Percentiles rank a stretch among this genome's conserved stretches.
phyloP scores from a whole-genome alignment of 139 green algal species.

The Edaphochlamys debaryana region DNA sequence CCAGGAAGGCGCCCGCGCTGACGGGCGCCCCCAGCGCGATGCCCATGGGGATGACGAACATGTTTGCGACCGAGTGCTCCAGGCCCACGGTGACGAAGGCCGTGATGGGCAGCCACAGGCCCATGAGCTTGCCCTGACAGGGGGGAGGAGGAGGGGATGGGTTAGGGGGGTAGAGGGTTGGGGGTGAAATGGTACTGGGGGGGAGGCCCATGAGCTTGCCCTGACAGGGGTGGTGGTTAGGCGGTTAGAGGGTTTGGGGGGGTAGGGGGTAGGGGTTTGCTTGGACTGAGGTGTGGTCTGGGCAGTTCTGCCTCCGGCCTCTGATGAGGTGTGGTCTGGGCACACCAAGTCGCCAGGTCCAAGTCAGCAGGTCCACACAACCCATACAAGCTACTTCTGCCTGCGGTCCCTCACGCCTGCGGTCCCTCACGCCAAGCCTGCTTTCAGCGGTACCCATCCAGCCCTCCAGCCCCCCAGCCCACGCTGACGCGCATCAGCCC shows the following conservation, averaged over 20 bases:
- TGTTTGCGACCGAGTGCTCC: conserved; percentile 78
- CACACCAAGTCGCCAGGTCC: too few species aligned
- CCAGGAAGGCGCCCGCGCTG: neutral
- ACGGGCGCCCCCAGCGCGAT: conserved; percentile 36
- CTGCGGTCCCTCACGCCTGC: too few species aligned
- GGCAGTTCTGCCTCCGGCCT: too few species aligned
- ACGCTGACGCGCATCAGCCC: too few species aligned
- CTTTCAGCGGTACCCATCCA: too few species aligned
- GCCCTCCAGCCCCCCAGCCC: too few species aligned
- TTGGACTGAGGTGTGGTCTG: too few species aligned
- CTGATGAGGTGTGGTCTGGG: neutral
- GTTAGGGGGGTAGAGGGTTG: too few species aligned
- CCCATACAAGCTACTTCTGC: too few species aligned
- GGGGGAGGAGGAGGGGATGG: conserved; percentile 49
- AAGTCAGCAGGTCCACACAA: too few species aligned
- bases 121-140: conserved; percentile 79
- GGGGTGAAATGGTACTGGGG: neutral
- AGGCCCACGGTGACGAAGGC: conserved; percentile 85
- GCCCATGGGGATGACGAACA: conserved; percentile 40
- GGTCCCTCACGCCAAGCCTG: too few species aligned
- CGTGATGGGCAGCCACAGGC: conserved; percentile 76
- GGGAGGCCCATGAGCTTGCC: conserved; percentile 80
- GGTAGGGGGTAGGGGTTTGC: too few species aligned
- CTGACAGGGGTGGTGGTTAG: conserved; percentile 55
- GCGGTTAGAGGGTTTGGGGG: conserved; percentile 43